phyloP scores from a whole-genome alignment of 2,329 filamentous ascomycete genomes.

The Didymella exigua region DNA sequence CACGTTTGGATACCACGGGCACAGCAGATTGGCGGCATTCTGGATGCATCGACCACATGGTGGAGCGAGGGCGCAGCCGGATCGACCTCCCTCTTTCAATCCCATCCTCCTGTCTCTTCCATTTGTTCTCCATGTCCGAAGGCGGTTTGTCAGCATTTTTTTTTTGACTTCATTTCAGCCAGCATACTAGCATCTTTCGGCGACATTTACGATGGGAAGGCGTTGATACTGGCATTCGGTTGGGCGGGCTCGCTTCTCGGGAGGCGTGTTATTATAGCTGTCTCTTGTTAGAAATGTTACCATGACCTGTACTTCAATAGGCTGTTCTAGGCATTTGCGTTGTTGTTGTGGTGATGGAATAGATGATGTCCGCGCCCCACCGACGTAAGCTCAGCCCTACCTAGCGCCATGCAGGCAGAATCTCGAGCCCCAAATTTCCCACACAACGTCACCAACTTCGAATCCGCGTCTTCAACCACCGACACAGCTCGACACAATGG shows the following conservation, averaged over 20 bases:
- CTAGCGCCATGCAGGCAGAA: slow-evolving; percentile 22
- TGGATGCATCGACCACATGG: neutral
- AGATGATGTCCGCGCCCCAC: slow-evolving; percentile 18
- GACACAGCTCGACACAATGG: slow-evolving; percentile 27
- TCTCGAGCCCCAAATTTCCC: slow-evolving; percentile 37
- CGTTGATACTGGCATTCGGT: slow-evolving; percentile 20
- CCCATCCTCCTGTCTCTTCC: slow-evolving; percentile 30
- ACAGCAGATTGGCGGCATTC: slow-evolving; percentile 3
- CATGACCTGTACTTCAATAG: neutral
- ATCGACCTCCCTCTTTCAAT: slow-evolving; percentile 15
- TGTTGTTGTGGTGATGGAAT: neutral
- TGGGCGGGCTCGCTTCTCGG: slow-evolving; percentile 3
- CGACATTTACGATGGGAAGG: slow-evolving; percentile 20
- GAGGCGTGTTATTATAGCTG: slow-evolving; percentile 11
- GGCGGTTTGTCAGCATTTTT: slow-evolving; percentile 17
- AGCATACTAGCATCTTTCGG: slow-evolving; percentile 30
- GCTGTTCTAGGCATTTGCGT: neutral
- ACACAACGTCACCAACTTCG: slow-evolving; percentile 11
- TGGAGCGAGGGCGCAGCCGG: slow-evolving; percentile 8
- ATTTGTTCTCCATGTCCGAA: slow-evolving; percentile 25
- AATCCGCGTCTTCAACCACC: neutral
- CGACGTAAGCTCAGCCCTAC: slow-evolving; percentile 26
- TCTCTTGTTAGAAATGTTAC: slow-evolving; percentile 16
- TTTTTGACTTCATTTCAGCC: slow-evolving; percentile 15
- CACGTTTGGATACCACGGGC: slow-evolving; percentile 9